These are phyloP conservation scores for Carallia brachiata DNA, from an alignment of 345 rosid genomes.

Conservation along the genomic window DNA sequence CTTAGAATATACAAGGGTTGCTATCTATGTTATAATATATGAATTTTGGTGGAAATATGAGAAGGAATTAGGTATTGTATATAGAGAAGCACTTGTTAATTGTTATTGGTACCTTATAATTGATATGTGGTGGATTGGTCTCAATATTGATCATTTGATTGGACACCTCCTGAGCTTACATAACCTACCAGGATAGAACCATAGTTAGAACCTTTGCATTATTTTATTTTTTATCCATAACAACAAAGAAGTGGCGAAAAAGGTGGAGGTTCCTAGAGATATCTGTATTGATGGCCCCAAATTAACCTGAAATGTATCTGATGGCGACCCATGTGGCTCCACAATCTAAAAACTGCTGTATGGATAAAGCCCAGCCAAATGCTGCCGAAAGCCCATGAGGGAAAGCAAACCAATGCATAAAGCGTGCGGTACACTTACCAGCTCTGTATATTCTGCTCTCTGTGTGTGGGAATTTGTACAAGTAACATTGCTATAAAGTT, in stretches of 20 bases:
- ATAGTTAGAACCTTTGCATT: not conserved
- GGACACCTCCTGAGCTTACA: not conserved
- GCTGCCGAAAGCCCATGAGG: conserved; percentile 30
- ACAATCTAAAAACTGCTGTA: conserved; percentile 27
- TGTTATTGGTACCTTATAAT: too few species aligned
- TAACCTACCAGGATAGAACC: not conserved
- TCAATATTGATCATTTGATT: too few species aligned
- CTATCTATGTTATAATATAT: too few species aligned
- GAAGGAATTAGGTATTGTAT: not conserved
- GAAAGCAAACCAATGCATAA: not conserved
- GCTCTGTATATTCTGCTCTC: too few species aligned
- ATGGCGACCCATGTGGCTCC: conserved; percentile 34
- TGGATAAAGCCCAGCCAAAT: conserved; percentile 23
- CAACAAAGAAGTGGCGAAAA: conserved; percentile 9
- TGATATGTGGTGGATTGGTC: not conserved
- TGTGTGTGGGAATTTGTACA: too few species aligned
- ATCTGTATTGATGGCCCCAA: conserved; percentile 30
- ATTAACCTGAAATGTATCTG: conserved; percentile 18
- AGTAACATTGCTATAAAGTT: not conserved
- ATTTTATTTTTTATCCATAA: conserved; percentile 11
- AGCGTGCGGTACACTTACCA: not conserved
- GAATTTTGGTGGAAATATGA: not conserved
- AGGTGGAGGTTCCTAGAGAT: conserved; percentile 37
- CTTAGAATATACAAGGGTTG: too few species aligned
- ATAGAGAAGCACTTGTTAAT: not conserved